Evolutionary conservation across 108 stramenopile genomes (phyloP), one percentile per base, ranked within the genome.

Genomic region (Nannochloropsis salina): DNA sequence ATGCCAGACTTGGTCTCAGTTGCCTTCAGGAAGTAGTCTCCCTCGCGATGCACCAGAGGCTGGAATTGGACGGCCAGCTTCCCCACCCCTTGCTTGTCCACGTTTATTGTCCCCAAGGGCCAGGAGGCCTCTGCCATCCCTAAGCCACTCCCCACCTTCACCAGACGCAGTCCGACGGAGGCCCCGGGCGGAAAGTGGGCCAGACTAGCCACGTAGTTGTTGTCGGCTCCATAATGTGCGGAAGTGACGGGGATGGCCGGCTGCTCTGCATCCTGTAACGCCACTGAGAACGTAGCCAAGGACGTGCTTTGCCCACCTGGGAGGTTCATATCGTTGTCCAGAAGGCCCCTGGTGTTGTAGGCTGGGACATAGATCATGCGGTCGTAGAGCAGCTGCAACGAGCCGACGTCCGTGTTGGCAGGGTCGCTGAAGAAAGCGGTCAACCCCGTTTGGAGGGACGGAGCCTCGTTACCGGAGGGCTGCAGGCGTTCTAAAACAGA

Each of bases 11-110:
- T n/a, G 5, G n/a, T n/a, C 3, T 74, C 61, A 15, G 61, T 74
- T n/a, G 61, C 61, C 61, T 74, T 74, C 20, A 74, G 15, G n/a
- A n/a, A 74, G 61, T 74, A 74, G 61, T 74, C 61, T 74, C 61
- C 61, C 2, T 74, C 61, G 20, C 61, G 61, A 74, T 74, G 61
- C 20, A 74, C n/a, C 61, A 74, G n/a, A n/a, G 61, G 61, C 61
- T 74, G 61, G 8, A 74, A 74, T 15, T 15, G 4, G 61, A 74
- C 61, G 15, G 61, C 61, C 2, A n/a, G 4, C 8, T 74, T n/a
- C 61, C 61, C 61, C 61, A n/a, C 61, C 61, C 61, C 61, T n/a
- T 74, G 15, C 61, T 74, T n/a, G 61, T 74, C 61, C 2, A 74
- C 61, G 61, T n/a, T 74, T n/a, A 74, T n/a, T 1, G 61, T 74